Conservation (phyloP, 2,329 filamentous ascomycete species). For the Tricladium varicosporioides region DNA sequence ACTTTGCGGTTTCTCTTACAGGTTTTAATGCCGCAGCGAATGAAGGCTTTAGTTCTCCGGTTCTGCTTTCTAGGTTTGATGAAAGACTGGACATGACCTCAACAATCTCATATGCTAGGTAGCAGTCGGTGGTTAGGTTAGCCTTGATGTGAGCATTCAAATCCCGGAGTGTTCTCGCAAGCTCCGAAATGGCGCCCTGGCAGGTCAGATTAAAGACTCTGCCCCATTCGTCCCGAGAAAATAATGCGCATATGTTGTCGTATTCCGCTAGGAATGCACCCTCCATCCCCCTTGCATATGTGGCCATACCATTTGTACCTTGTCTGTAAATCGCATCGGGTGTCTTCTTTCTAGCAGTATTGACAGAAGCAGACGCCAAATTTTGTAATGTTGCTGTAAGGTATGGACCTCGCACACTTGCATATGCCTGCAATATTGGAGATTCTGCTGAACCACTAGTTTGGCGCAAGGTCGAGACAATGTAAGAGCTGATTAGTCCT, state of each 20-base stretch:
- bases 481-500: conserved; percentile 74
- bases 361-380: conserved; percentile 80
- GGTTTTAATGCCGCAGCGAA: conserved; percentile 86
- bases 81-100: conserved; percentile 83
- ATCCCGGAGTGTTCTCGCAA: conserved; percentile 82
- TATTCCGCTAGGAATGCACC: conserved; percentile 86
- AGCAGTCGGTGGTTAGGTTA: conserved; percentile 88
- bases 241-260: conserved; percentile 85
- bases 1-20: conserved; percentile 86
- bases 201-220: conserved; percentile 77
- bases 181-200: conserved; percentile 73
- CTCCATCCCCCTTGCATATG: conserved; percentile 84
- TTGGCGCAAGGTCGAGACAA: conserved; percentile 60
- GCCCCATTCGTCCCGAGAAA: conserved; percentile 81
- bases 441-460: conserved; percentile 53
- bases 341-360: conserved; percentile 75
- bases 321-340: conserved; percentile 81
- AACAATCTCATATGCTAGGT: conserved; percentile 90
- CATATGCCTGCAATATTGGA: conserved; percentile 77
- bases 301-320: conserved; percentile 87
- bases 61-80: conserved; percentile 74
- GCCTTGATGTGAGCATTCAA: conserved; percentile 85
- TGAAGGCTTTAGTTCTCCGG: conserved; percentile 79
- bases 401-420: conserved; percentile 83
- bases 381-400: conserved; percentile 80